Evolutionary conservation across 2,329 filamentous ascomycete genomes (phyloP), one percentile per base, ranked within the genome.

Genomic region (Microsporum audouinii): DNA sequence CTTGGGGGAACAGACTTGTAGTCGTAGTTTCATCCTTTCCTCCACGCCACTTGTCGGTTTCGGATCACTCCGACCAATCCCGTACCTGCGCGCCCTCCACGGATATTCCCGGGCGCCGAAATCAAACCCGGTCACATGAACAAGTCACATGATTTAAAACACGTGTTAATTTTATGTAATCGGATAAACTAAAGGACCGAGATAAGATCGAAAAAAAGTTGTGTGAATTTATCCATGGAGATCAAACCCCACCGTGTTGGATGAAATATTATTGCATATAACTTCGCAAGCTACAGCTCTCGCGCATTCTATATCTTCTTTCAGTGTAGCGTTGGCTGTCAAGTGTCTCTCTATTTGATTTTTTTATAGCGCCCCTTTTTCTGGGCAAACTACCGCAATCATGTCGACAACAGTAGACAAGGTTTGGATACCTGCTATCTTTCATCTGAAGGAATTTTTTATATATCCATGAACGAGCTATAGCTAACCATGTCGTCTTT

Each of bases 391-490:
- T 12, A 33, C 59, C 51, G 63, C 63, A 62, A 62, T 47, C 63
- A 97, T 97, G 94, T 82, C 92, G 82, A 97, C 92, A 64, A 97
- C 92, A 47, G 91, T 96, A 74, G 92, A 97, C 71, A 97, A 97
- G 88, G 90, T 89, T 73, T 68, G 82, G n/a, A 14, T 14, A 14
- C 39, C n/a, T 70, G 41, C 51, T 29, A 51, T 57, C 34, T 29
- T 27, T 53, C 34, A n/a, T 58, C 12, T 5, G n/a, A 49, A 27
- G 5, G 5, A 23, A 23, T 23, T 23, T 23, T 29, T 49, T 59
- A 51, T 49, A 62, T 62, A 10, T 12, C 10, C 17, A 29, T 61
- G 60, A 60, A 62, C 59, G 51, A 62, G 60, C 61, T 58, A 60
- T 55, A 34, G 60, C 39, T 29, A 34, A 23, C 61, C 41, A 56